A percentile compares a stretch with the other conserved stretches of the same genome.
These are phyloP conservation scores for Rhodotorula sp. DNA, from an alignment of 1,284 basidiomycete species.

Conservation along the genomic window DNA sequence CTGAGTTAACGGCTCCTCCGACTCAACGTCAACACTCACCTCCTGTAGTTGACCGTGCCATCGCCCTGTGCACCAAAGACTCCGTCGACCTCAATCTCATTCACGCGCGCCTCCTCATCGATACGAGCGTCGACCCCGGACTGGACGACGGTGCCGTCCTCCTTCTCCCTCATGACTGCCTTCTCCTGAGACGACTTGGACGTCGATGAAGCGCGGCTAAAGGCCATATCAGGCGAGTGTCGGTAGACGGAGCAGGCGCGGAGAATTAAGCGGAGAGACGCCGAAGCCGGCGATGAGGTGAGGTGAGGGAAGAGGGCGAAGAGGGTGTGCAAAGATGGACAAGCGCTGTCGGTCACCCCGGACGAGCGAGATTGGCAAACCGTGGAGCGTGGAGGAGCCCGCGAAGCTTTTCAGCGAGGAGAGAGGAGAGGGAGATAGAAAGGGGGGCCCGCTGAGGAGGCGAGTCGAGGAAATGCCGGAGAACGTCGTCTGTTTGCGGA, in stretches of 20 bases:
- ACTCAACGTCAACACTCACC: not conserved
- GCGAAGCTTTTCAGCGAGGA: not conserved
- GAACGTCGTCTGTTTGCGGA: not conserved
- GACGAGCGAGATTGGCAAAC: too few species aligned
- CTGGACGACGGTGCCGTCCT: slow-evolving; percentile 17
- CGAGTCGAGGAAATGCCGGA: not conserved
- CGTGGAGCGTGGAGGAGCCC: not conserved
- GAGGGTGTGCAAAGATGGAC: too few species aligned
- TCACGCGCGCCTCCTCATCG: slow-evolving; percentile 7
- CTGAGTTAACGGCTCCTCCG: too few species aligned
- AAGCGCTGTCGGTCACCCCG: too few species aligned
- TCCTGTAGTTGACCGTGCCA: slow-evolving; percentile 16
- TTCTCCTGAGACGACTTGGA: slow-evolving; percentile 4
- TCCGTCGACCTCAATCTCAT: slow-evolving; percentile 16
- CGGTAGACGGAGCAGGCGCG: not conserved
- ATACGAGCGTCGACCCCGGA: slow-evolving; percentile 6
- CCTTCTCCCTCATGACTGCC: not conserved
- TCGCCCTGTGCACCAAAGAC: slow-evolving; percentile 24
- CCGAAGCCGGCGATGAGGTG: not conserved
- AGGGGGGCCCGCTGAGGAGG: not conserved
- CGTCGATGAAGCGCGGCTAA: not conserved
- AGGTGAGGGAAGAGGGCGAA: not conserved
- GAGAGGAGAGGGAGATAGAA: not conserved
- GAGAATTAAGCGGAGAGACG: not conserved
- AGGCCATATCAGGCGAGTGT: not conserved